These are phyloP conservation scores for Aspergillus ochraceus DNA, from an alignment of 2,329 filamentous ascomycete species.

Conservation along the genomic window DNA sequence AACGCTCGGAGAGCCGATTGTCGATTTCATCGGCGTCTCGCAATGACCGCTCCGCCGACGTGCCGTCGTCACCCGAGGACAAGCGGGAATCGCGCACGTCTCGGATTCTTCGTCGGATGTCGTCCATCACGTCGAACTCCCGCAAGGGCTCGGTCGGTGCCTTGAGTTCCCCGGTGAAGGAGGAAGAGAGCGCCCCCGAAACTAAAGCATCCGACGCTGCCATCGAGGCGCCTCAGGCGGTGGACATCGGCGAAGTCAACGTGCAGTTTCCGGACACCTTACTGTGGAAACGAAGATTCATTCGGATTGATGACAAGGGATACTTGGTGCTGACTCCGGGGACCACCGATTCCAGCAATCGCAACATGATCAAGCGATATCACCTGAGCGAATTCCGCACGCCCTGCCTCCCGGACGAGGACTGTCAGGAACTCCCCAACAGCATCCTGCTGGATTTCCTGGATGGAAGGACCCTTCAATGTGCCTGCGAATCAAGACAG, in stretches of 20 bases:
- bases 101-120: slow-evolving; percentile 67
- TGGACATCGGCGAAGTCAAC: slow-evolving; percentile 85
- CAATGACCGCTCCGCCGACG: slow-evolving; percentile 35
- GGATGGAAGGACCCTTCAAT: slow-evolving; percentile 63
- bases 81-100: slow-evolving; percentile 59
- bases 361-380: slow-evolving; percentile 72
- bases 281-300: slow-evolving; percentile 90
- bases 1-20: slow-evolving; percentile 42
- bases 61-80: slow-evolving; percentile 43
- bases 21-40: slow-evolving; percentile 41
- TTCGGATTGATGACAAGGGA: slow-evolving; percentile 80
- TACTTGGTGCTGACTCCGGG: slow-evolving; percentile 77
- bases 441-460: slow-evolving; percentile 68
- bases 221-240: slow-evolving; percentile 49
- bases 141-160: slow-evolving; percentile 49
- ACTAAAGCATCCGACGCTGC: slow-evolving; percentile 19
- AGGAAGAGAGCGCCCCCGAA: slow-evolving; percentile 34
- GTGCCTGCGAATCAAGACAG: slow-evolving; percentile 59
- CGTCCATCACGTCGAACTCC: slow-evolving; percentile 54
- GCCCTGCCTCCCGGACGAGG: slow-evolving; percentile 83
- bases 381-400: slow-evolving; percentile 80
- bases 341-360: slow-evolving; percentile 60
- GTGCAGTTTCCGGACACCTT: slow-evolving; percentile 96
- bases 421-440: slow-evolving; percentile 88
- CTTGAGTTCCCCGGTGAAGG: slow-evolving; percentile 37